Conservation (phyloP, 148 eudicot species). For the Rhododendron kiyosumense region DNA sequence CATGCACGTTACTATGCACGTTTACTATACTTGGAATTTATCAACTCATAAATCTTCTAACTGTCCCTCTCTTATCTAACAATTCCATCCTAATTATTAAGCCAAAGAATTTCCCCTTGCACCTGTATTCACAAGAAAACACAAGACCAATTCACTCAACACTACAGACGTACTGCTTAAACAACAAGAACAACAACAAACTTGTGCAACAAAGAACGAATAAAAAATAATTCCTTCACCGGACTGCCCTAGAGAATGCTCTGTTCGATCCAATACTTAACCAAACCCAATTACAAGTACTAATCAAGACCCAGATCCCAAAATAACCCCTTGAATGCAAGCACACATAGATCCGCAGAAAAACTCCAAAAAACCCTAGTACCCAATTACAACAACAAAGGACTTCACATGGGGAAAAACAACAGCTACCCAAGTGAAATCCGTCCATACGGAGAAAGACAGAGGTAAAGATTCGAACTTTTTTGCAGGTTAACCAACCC, state of each 20-base stretch:
- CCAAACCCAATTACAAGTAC: background rate
- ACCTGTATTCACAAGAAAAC: background rate
- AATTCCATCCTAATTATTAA: background rate
- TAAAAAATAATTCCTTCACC: background rate
- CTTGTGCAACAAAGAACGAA: background rate
- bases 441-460: background rate
- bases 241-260: background rate
- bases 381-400: background rate
- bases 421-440: background rate
- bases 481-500: conserved; percentile 45
- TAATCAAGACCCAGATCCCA: background rate
- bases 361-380: background rate
- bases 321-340: background rate
- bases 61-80: background rate
- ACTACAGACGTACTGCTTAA: background rate
- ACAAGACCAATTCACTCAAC: background rate
- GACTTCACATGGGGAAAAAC: background rate
- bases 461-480: conserved; percentile 29
- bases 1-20: background rate
- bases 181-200: background rate
- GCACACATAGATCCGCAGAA: background rate
- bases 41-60: background rate
- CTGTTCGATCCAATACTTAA: background rate
- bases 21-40: background rate
- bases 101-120: background rate